Evolutionary conservation across 2,329 filamentous ascomycete genomes (phyloP), one percentile per base, ranked within the genome.

Genomic region (Botrytis fragariae): DNA sequence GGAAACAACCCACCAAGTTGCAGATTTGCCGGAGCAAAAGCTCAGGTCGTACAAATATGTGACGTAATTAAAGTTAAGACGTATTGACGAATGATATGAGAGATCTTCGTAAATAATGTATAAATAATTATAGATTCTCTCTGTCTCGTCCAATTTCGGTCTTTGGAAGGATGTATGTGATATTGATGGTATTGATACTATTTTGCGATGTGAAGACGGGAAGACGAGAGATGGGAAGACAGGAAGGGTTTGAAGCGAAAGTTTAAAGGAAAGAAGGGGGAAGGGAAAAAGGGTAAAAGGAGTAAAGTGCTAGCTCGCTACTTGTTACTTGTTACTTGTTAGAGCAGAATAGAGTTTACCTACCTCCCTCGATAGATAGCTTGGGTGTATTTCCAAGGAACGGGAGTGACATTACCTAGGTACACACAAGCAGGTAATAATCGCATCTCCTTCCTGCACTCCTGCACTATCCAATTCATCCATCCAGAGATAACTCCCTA

Each of bases 11-110:
- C 61, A 63, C 61, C 61, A 32, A 42, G 37, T 57, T 39, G 45
- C 64, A 22, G 45, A 37, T 68, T 68, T n/a, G 12, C 48, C 64
- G 48, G 64, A 57, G 64, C 18, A 54, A 68, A 57, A 14, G 65
- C 48, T 68, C 65, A 57, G 65, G 65, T 68, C 35, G 48, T 57
- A 68, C n/a, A 29, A 54, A 57, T 39, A 57, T 39, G 35, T 68
- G 65, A 68, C 65, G 65, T 68, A 68, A 68, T 68, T 16, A 39
- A 54, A 37, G 25, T 68, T n/a, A 25, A 22, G 20, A n/a, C 45
- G 48, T 37, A n/a, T 39, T 9, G 25, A 29, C 48, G 65, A 68
- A 32, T 68, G 51, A 54, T 29, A 68, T 22, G 3, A 22, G 51
- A 16, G 64, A 48, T 64, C 20, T 45, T 35, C 5, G 62, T 48